phyloP scores from a whole-genome alignment of 768 basidiomycete species.

The Ramaria sp. region DNA sequence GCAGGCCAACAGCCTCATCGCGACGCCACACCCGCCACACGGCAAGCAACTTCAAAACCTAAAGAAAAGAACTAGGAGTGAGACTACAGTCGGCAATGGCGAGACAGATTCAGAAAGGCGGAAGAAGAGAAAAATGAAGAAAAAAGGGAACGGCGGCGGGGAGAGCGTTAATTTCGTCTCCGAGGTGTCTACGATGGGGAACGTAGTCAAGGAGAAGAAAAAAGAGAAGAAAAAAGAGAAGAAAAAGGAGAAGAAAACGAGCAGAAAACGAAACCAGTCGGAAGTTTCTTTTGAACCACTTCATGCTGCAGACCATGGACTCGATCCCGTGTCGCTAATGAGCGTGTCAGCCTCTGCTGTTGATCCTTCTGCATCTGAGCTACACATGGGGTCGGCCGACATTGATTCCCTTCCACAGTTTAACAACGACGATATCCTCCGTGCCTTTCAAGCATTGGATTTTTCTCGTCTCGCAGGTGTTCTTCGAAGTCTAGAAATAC shows the following conservation, averaged over 20 bases:
- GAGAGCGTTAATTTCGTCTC: too few relatives aligned
- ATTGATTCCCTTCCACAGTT: constrained; percentile 18
- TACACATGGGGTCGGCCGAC: neutral
- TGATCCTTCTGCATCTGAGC: constrained; percentile 15
- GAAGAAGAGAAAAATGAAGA: neutral
- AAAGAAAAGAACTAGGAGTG: neutral
- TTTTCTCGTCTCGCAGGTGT: constrained; percentile 58
- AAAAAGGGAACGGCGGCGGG: neutral
- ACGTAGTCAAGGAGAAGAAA: neutral
- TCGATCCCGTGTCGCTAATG: constrained; percentile 7
- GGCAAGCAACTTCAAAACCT: neutral
- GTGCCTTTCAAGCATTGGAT: constrained; percentile 63
- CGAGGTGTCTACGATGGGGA: neutral
- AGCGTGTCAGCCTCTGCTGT: constrained; percentile 11
- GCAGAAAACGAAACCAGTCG: neutral
- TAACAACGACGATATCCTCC: constrained; percentile 59
- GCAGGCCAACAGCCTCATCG: constrained; percentile 31
- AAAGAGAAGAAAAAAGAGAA: neutral
- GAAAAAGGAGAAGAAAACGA: neutral
- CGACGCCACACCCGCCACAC: constrained; percentile 15
- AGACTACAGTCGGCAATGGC: neutral
- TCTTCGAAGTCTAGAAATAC: constrained; percentile 42
- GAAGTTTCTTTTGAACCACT: constrained; percentile 16
- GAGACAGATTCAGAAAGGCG: neutral
- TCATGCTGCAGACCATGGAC: constrained; percentile 23